A percentile compares a stretch with the other conserved stretches of the same genome.
Evolutionary conservation across 768 basidiomycete species (phyloP).

Genomic region (Guyanaporus albipodus): DNA sequence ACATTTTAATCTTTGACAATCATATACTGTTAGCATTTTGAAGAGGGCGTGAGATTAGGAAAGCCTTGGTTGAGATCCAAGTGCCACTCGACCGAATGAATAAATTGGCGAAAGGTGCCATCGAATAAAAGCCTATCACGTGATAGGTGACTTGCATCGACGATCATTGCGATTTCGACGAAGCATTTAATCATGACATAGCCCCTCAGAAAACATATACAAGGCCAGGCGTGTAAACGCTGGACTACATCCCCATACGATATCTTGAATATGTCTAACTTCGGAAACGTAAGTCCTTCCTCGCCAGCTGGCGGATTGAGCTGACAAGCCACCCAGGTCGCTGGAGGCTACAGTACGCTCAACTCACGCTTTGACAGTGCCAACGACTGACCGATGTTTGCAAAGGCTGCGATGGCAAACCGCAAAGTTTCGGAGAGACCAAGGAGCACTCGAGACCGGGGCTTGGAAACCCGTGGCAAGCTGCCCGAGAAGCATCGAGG

Average conservation of each 20-base stretch:
- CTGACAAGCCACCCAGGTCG: constrained; percentile 8
- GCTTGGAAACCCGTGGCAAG: constrained; percentile 17
- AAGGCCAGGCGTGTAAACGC: not conserved
- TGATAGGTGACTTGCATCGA: constrained; percentile 8
- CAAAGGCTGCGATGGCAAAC: constrained; percentile 26
- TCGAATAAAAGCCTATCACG: too few species aligned
- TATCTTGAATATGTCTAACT: constrained; percentile 10
- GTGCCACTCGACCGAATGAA: too few species aligned
- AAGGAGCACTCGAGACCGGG: constrained; percentile 23
- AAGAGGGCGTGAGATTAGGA: too few species aligned
- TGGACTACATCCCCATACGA: not conserved
- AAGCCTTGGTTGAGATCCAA: too few species aligned
- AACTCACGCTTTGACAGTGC: not conserved
- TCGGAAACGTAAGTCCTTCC: constrained; percentile 16
- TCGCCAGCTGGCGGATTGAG: not conserved
- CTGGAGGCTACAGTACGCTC: constrained; percentile 2
- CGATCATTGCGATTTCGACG: constrained; percentile 2
- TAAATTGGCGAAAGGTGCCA: too few species aligned
- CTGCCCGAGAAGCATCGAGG: constrained; percentile 11
- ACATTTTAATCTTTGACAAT: too few species aligned
- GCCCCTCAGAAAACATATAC: constrained; percentile 7
- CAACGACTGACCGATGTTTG: not conserved
- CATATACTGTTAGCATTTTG: too few species aligned
- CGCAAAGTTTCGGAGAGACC: constrained; percentile 20
- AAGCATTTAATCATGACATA: constrained; percentile 14